Conservation (phyloP, 139 green algal species). For the Coelastrella sp. region DNA sequence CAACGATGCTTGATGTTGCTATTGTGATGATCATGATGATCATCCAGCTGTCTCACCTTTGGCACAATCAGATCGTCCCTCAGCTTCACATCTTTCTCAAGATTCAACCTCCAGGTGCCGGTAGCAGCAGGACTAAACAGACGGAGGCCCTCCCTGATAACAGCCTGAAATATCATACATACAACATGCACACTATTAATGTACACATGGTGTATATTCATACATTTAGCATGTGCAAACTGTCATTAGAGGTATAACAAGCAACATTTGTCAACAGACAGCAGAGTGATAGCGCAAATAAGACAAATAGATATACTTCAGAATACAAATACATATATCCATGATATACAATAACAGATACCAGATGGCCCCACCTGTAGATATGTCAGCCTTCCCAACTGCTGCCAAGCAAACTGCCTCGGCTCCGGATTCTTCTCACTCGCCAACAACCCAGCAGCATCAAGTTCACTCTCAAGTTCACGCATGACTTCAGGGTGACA, state of each 20-base stretch:
- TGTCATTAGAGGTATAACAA: no score
- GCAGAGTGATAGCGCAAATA: no score
- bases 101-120: constrained; percentile 23
- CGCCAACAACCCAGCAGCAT: constrained; percentile 4
- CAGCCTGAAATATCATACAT: constrained; percentile 1
- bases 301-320: no score
- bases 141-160: constrained; percentile 46
- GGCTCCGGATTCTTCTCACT: not conserved
- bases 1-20: not conserved
- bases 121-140: constrained; percentile 34
- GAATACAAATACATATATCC: no score
- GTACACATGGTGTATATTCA: no score
- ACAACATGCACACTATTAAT: no score
- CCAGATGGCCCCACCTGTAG: constrained; percentile 30
- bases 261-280: no score
- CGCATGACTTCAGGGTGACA: constrained; percentile 4
- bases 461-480: constrained; percentile 26
- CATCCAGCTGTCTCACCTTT: not conserved
- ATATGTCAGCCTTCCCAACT: constrained; percentile 42
- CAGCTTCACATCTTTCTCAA: not conserved
- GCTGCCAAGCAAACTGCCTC: constrained; percentile 25
- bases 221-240: no score
- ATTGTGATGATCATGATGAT: no score
- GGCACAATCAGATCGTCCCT: not conserved
- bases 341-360: no score